Evolutionary conservation across 768 basidiomycete genomes (phyloP), one percentile per base, ranked within the genome.

Genomic region (Favolaschia claudopus): DNA sequence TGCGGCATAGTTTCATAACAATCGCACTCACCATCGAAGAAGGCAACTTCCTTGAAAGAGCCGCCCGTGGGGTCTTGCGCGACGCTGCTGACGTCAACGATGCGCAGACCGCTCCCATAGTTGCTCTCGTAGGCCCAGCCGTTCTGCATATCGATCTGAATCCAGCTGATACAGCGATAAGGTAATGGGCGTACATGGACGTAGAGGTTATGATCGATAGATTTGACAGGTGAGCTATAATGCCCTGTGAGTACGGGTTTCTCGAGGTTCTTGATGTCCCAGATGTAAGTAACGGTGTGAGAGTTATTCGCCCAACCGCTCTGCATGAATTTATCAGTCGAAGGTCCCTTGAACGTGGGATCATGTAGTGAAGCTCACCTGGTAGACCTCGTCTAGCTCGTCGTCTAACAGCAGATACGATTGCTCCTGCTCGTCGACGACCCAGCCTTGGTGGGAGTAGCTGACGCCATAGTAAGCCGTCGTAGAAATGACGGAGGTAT

Each of bases 361-460:
- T 70, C 69, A 3, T 32, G 29, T 14, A 62, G n/a, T n/a, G n/a
- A n/a, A n/a, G n/a, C n/a, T n/a, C n/a, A 62, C 64, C 64, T 55
- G 44, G 43, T 14, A 53, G 31, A 51, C 46, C 55, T 72, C 71
- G 36, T 72, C 73, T 38, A 64, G 47, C 44, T 74, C 73, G 37
- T 74, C 73, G 45, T 74, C 70, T 17, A 72, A 58, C 22, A 72
- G 57, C 27, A 72, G 64, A 58, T 68, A 74, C 19, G 47, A 42
- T 58, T 74, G 73, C 42, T 69, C 54, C 25, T 60, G 53, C 57
- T 65, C 66, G 38, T 72, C 70, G 33, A 72, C 56, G 31, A 74
- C 70, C 70, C 69, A 74, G 42, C 73, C 73, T 57, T 74, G 73
- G 64, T 74, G 73, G 25, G 70, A 69, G 63, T 74, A 74, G 47